Evolutionary conservation across 192 early-diverging fungal species (phyloP), one percentile per base, ranked within the genome.

Genomic region (Backusella morwellensis): DNA sequence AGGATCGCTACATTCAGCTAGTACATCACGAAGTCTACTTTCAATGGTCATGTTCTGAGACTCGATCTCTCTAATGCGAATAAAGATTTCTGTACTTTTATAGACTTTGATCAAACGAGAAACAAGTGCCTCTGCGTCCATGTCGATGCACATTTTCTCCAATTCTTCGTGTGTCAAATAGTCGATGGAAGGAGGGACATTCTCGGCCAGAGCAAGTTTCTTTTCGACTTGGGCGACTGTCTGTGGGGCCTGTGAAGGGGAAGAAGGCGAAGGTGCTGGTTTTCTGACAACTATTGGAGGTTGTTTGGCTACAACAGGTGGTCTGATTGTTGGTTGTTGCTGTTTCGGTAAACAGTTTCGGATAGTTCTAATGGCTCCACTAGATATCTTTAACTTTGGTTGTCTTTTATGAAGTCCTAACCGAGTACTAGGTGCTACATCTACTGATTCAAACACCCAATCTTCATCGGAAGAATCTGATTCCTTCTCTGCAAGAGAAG

Each of bases 391-490:
- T 19, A 38, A 34, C 8, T 75, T 75, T 63, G 38, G 71, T 44
- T 72, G 47, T 63, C 12, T 21, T 44, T 54, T 68, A 4, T 44
- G 38, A 21, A 26, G 72, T 74, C n/a, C 32, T 66, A 19, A n/a
- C 68, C 56, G 56, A 63, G 56, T 63, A n/a, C 56, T 63, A 29
- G 56, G 56, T 63, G 56, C 11, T 63, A 63, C 56, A 63, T 63
- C 56, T 63, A 63, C 56, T 11, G 77, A 78, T 15, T 63, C 44
- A 29, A 78, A 35, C 11, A 78, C 73, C 77, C 77, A 78, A 21
- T 78, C 77, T 14, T 78, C 77, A n/a, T 78, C 77, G 11, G 75
- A 75, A 56, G 76, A 72, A 42, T 78, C 72, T 21, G 72, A 73
- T 34, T 74, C 72, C 40, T 52, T 66, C 12, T 74, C 52, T 26